Percentiles rank a stretch among this genome's conserved stretches.
Evolutionary conservation across 2,329 filamentous ascomycete genomes (phyloP).

Genomic region (Aureobasidium namibiae): DNA sequence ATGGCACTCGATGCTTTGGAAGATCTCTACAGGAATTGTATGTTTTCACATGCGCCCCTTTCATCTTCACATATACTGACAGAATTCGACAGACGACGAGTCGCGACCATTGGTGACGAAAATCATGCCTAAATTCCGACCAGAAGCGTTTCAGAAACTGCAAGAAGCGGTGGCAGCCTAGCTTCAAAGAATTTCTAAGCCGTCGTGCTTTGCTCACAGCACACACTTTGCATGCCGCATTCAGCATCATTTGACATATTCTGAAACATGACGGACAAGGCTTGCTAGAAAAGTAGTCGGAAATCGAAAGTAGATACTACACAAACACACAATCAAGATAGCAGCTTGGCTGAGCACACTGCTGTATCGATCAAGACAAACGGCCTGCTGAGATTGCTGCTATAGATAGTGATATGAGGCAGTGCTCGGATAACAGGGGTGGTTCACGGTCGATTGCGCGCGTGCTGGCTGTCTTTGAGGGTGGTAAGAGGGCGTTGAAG

Average conservation of each 20-base stretch:
- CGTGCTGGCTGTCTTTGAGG: not conserved
- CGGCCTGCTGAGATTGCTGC: not conserved
- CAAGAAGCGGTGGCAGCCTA: not conserved
- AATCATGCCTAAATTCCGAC: constrained; percentile 48
- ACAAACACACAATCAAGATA: not conserved
- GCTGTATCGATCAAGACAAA: not conserved
- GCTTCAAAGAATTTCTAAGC: not conserved
- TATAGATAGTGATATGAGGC: not conserved
- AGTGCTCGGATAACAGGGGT: not conserved
- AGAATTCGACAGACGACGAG: constrained; percentile 29
- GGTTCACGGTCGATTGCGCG: not conserved
- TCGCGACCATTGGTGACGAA: constrained; percentile 43
- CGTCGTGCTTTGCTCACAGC: not conserved
- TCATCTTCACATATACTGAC: not conserved
- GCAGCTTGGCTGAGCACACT: not conserved
- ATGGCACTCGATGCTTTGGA: constrained; percentile 50
- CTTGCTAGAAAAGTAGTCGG: not conserved
- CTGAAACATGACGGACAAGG: not conserved
- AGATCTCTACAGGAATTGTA: constrained; percentile 49
- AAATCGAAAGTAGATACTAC: not conserved
- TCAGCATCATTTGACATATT: no score
- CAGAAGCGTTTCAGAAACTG: constrained; percentile 34
- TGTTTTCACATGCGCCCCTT: constrained; percentile 17
- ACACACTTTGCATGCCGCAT: no score
- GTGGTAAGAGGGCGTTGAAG: not conserved